These are phyloP conservation scores for Penicillium brasilianum DNA, from an alignment of 2,329 filamentous ascomycete genomes.

Conservation along the genomic window DNA sequence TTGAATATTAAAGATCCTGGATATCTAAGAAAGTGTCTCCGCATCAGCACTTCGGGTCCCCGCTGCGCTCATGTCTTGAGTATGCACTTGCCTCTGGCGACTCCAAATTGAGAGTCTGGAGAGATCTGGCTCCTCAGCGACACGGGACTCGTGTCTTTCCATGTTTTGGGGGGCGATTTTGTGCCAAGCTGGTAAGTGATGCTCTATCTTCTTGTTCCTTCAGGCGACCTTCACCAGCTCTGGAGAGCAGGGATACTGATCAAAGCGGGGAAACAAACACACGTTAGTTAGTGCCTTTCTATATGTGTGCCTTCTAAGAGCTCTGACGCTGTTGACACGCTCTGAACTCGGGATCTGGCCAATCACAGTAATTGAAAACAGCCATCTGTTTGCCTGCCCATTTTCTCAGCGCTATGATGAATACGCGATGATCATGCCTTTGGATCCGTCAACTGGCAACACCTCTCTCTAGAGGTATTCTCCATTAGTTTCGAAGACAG, in stretches of 20 bases:
- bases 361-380: neutral
- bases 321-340: neutral
- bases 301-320: neutral
- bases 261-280: neutral
- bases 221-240: neutral
- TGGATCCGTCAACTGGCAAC: neutral
- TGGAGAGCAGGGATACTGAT: neutral
- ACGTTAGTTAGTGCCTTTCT: neutral
- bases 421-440: neutral
- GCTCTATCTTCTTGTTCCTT: neutral
- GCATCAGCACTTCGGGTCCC: neutral
- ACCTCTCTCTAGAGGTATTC: neutral
- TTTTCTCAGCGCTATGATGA: neutral
- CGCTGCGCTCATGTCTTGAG: neutral
- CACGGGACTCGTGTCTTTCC: neutral
- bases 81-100: neutral
- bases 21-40: neutral
- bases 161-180: neutral
- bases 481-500: neutral
- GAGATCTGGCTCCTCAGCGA: neutral
- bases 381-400: neutral
- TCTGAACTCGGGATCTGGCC: neutral
- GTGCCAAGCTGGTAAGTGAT: too few species aligned
- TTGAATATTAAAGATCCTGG: conserved; percentile 57
- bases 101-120: neutral